Conservation (phyloP, 2,329 filamentous ascomycete genomes). For the Trichoderma pleuroti region DNA sequence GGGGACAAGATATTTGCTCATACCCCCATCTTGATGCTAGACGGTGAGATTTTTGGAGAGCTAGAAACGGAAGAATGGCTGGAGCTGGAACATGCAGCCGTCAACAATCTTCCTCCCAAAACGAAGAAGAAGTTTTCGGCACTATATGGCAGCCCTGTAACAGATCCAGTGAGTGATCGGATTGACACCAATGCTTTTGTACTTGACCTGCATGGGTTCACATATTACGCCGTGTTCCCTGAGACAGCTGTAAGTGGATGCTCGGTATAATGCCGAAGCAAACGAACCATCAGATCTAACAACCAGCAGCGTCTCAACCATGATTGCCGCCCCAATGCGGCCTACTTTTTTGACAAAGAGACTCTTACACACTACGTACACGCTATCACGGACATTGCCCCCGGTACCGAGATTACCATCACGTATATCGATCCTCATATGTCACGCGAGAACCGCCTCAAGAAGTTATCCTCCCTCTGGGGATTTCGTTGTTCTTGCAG, state of each 20-base stretch:
- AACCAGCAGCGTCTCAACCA: constrained; percentile 42
- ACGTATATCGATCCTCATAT: constrained; percentile 40
- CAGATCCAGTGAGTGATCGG: constrained; percentile 11
- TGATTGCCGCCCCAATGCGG: constrained; percentile 44
- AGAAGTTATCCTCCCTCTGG: constrained; percentile 34
- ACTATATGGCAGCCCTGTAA: background rate
- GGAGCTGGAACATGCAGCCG: constrained; percentile 7
- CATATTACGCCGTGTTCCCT: constrained; percentile 16
- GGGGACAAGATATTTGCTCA: constrained; percentile 23
- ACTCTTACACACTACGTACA: constrained; percentile 39
- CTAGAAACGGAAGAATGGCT: background rate
- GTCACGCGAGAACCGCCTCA: constrained; percentile 26
- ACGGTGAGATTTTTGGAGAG: background rate
- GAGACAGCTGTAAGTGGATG: constrained; percentile 21
- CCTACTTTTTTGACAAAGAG: constrained; percentile 40
- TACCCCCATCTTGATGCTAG: constrained; percentile 19
- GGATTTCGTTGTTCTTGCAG: constrained; percentile 41
- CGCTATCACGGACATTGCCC: constrained; percentile 38
- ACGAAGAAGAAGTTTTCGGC: constrained; percentile 15
- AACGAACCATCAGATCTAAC: background rate
- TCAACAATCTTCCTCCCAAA: constrained; percentile 8
- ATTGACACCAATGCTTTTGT: constrained; percentile 22
- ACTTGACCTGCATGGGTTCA: background rate
- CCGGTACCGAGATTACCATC: constrained; percentile 43
- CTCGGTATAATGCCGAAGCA: background rate